Base-by-base conservation (phyloP, 225 moss, liverwort and hornwort species). In the Marchantia paleacea region DNA sequence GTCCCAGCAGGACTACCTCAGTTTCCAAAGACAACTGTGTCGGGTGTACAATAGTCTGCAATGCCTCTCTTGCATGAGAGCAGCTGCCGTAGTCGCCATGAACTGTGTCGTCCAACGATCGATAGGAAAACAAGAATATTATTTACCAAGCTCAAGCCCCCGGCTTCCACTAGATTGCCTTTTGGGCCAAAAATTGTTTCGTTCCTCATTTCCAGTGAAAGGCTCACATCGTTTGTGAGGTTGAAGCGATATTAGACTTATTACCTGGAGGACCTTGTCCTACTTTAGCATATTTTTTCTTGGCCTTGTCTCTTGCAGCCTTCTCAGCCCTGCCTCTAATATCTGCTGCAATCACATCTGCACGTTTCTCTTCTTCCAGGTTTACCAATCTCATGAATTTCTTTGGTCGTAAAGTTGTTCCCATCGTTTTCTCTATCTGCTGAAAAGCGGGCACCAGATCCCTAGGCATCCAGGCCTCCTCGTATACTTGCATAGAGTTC, bases 341-440 rank as follows among this genome's bases (percentile, higher is more conserved):
- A 72, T 94, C 92, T 69, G 85, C 84, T 74, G 92, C 86, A 64
- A 99, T 90, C 63, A 88, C 83, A 8, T 91, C 90, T 67, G 80
- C 82, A 55, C 99, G 89, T 82, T 85, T 86, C 20, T 88, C 84
- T 55, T 91, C 89, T 26, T 82, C 88, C 87, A 94, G 85, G 18
- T 88, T 90, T 30, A 91, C 99, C 52, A 95, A 78, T 78, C 90
- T 91, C 18, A 86, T 87, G 63, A 86, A 99, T 76, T 84, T 94
- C 83, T 87, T 90, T 14, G 95, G 95, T 87, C 90, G 90, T 20
- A 99, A 18, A 14, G 84, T 69, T 82, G 84, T 64, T 87, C 90
- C 94, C 80, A 95, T 83, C 72, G 89, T 90, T 76, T 86, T 82
- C 75, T 95, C 91, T 75, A 99, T 99, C 86, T 99, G 92, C 79